Evolutionary conservation across 768 basidiomycete genomes (phyloP).

Genomic region (Gloeopeniophorella convolvens): DNA sequence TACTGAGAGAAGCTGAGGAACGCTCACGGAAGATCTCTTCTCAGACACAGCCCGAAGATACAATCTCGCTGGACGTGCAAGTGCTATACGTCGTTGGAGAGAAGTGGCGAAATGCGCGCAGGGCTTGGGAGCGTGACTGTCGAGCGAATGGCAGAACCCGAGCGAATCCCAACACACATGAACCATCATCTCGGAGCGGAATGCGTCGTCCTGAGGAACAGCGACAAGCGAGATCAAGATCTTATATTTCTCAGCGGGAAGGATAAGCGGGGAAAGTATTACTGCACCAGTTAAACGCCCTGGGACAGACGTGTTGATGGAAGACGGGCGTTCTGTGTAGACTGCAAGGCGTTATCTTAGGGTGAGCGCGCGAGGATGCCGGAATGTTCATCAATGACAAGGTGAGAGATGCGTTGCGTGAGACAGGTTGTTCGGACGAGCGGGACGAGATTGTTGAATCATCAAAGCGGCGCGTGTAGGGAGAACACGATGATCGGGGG

Average conservation of each 20-base stretch:
- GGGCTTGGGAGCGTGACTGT: no score
- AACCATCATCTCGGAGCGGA: neutral
- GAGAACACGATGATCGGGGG: neutral
- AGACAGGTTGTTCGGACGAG: constrained; percentile 1
- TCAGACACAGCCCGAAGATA: no score
- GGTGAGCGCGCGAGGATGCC: constrained; percentile 1
- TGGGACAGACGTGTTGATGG: neutral
- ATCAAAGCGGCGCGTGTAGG: neutral
- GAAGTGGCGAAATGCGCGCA: no score
- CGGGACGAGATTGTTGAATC: neutral
- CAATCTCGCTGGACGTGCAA: no score
- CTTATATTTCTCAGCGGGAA: neutral
- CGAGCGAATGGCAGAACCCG: neutral
- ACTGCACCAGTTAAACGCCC: neutral
- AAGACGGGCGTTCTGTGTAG: neutral
- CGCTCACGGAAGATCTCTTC: neutral
- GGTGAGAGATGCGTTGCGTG: neutral
- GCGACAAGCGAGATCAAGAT: constrained; percentile 2
- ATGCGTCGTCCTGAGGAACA: neutral
- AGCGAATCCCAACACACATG: neutral
- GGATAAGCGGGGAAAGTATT: neutral
- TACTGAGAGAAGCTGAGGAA: neutral
- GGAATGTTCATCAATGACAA: neutral
- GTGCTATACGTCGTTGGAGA: no score
- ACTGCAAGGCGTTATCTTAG: neutral